Base-by-base conservation (phyloP, 2,329 filamentous ascomycete species). In the Apiospora pterosperma region DNA sequence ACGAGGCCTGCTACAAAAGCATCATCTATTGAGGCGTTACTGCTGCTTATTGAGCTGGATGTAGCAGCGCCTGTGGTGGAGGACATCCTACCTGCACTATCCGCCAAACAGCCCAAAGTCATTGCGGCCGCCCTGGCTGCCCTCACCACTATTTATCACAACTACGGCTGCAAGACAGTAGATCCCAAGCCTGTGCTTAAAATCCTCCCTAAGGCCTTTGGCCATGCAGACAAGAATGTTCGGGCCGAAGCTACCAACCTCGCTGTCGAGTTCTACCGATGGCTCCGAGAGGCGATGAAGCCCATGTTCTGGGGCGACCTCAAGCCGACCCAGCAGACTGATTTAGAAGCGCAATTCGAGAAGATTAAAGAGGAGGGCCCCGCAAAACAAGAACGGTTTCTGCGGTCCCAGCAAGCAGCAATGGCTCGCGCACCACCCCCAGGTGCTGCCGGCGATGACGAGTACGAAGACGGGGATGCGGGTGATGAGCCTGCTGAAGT, bases 271-370 rank as follows among this genome's bases (percentile, higher is more conserved):
- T 87, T 99, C 65, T 99, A 99, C 78, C 85, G 96, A 78, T 99
- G 96, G 96, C 84, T 99, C 38, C 91, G 95, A 70, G 96, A 99
- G 69, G 95, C 95, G 12, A 97, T 99, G 89, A 99, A 99, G 76
- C 93, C 95, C 41, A 90, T 98, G 78, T 98, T 99, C 76, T 99
- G 96, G 94, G 88, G 86, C 55, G 96, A 99, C 65, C 79, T 99
- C 67, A 99, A 99, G 76, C 91, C 95, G 0, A 95, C 97, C 0
- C 96, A 99, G 75, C 96, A 99, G 77, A 88, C 90, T 67, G 96
- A 99, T 74, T 81, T 99, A 64, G 96, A 99, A 74, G 92, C 94
- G 42, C 86, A 97, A 61, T 99, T 99, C 68, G 96, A 98, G 73
- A 93, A 92, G 71, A 87, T 97, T 74, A 97, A 97, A 76, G 86